Base-by-base conservation (phyloP, 192 early-diverging fungal genomes). In the Linderina pennispora region DNA sequence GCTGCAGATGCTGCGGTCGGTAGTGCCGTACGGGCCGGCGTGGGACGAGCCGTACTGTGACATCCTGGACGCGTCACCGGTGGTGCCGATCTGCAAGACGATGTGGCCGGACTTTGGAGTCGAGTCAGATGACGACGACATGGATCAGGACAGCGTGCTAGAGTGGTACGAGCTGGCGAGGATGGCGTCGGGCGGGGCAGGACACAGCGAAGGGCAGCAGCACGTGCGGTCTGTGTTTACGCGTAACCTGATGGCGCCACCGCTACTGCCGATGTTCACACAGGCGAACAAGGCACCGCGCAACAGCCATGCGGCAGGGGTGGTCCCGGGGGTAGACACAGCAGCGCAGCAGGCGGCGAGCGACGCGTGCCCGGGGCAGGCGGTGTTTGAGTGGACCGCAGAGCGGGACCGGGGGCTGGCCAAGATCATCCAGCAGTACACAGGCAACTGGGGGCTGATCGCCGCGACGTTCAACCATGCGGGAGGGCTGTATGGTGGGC, bases 371-470 rank as follows among this genome's bases (percentile, higher is more conserved):
- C 65, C 58, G 13, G 65, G 65, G 8, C 65, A 68, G 33, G 58
- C 58, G 0, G 58, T 68, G 3, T 68, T 70, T 42, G 59, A 62
- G 20, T 70, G 67, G 67, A 48, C 60, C 19, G 35, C 55, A 1
- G 67, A 70, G 33, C 59, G 59, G 9, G 67, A 70, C 55, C 53
- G 40, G 47, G 28, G 41, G 45, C 51, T 70, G 31, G 61, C 61
- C 34, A 63, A 63, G 42, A 46, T 63, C 8, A 36, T 70, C 11
- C 59, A 63, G 60, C 59, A 70, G 40, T 70, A 58, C 23, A 58
- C 55, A 0, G 67, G 67, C 4, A 70, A 70, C 61, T 70, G 67
- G 67, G 38, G 37, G 26, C 51, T 70, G 26, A 70, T 70, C 17
- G 23, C 67, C 10, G 60, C 63, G 31, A 49, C 67, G 20, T 53